A percentile compares a stretch with the other conserved stretches of the same genome.
These are phyloP conservation scores for Leccinellum rugosiceps DNA, from an alignment of 768 basidiomycete species.

Conservation along the genomic window DNA sequence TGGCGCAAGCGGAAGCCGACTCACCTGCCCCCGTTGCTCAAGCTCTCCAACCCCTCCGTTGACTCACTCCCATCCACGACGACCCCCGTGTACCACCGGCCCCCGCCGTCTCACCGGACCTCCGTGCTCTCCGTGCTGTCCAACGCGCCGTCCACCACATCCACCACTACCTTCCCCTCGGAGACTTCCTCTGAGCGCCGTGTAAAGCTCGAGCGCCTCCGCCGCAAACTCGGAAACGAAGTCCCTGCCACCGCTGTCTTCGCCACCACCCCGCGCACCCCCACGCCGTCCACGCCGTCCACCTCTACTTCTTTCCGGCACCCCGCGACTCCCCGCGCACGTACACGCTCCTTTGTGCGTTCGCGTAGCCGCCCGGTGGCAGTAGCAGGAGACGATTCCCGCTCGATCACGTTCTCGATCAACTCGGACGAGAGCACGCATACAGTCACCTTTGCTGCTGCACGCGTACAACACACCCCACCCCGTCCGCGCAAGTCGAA, in stretches of 20 bases:
- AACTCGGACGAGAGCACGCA: constrained; percentile 29
- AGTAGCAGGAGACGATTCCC: constrained; percentile 17
- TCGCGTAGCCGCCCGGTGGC: not conserved
- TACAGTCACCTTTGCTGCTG: constrained; percentile 16
- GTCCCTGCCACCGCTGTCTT: constrained; percentile 64
- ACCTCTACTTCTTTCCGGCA: not conserved
- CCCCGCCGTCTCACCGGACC: constrained; percentile 7
- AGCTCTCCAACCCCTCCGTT: constrained; percentile 3
- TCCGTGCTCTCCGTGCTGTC: constrained; percentile 24
- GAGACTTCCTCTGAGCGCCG: constrained; percentile 39
- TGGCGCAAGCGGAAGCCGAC: constrained; percentile 29
- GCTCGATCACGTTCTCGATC: constrained; percentile 24
- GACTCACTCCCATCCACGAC: constrained; percentile 3
- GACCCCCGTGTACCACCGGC: constrained; percentile 3
- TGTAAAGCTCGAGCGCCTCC: constrained; percentile 61
- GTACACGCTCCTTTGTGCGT: constrained; percentile 4
- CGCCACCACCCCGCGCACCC: constrained; percentile 8
- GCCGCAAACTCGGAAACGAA: constrained; percentile 58
- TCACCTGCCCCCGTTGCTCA: constrained; percentile 27
- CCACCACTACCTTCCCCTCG: constrained; percentile 23
- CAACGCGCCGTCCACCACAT: not conserved
- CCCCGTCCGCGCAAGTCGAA: constrained; percentile 13
- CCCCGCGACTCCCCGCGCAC: not conserved
- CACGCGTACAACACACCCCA: constrained; percentile 12
- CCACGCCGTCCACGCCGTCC: constrained; percentile 6